phyloP scores from a whole-genome alignment of 768 basidiomycete species.

The Suillus weaverae region DNA sequence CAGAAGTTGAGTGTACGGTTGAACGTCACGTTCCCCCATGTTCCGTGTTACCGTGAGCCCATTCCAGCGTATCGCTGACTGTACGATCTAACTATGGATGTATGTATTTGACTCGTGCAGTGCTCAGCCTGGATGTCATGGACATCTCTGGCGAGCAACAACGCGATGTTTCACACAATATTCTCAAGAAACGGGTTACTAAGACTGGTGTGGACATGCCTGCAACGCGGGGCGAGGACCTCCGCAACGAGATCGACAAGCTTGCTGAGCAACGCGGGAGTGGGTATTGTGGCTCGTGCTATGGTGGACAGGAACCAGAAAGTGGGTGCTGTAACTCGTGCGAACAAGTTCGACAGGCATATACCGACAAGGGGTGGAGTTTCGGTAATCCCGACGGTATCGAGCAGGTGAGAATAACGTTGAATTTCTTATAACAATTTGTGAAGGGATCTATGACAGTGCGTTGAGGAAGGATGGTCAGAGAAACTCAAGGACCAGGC shows the following conservation, averaged over 20 bases:
- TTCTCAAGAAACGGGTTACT: slow-evolving; percentile 80
- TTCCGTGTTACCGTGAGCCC: slow-evolving; percentile 92
- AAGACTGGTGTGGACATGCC: slow-evolving; percentile 57
- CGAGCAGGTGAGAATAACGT: slow-evolving; percentile 71
- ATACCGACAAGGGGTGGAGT: slow-evolving; percentile 93
- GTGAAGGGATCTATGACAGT: slow-evolving; percentile 47
- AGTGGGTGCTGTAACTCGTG: slow-evolving; percentile 94
- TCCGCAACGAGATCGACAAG: slow-evolving; percentile 87
- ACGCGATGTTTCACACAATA: slow-evolving; percentile 85
- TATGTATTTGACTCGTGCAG: slow-evolving; percentile 39
- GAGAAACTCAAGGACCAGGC: slow-evolving; percentile 92
- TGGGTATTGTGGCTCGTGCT: slow-evolving; percentile 93
- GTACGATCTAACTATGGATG: neutral
- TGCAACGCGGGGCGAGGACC: slow-evolving; percentile 54
- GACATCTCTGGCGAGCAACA: slow-evolving; percentile 97
- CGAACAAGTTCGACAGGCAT: slow-evolving; percentile 89
- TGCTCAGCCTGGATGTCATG: slow-evolving; percentile 95
- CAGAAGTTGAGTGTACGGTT: slow-evolving; percentile 90
- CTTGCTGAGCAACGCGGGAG: slow-evolving; percentile 58
- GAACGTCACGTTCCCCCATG: slow-evolving; percentile 93
- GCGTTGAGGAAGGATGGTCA: slow-evolving; percentile 91
- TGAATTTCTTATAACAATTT: neutral
- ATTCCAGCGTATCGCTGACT: neutral
- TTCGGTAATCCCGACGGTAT: slow-evolving; percentile 88
- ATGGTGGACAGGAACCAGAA: slow-evolving; percentile 76